phyloP scores from a whole-genome alignment of 1,139 yeast genomes.

The Pichia sp. region DNA sequence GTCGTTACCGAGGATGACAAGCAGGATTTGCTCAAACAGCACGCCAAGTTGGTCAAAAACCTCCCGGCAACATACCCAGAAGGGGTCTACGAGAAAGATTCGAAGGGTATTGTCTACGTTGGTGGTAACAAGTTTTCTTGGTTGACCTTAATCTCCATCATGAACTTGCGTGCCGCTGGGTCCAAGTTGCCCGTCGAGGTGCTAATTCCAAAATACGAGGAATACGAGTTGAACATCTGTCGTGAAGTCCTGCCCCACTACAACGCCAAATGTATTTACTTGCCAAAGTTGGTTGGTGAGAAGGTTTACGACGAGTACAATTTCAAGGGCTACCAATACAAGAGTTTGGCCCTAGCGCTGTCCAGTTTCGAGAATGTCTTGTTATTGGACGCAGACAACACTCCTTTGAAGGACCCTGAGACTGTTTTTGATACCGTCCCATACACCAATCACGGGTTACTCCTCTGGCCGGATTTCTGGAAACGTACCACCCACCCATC shows the following conservation, averaged over 20 bases:
- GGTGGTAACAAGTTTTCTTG: conserved; percentile 81
- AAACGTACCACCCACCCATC: conserved; percentile 57
- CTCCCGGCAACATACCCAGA: conserved; percentile 26
- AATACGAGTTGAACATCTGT: conserved; percentile 68
- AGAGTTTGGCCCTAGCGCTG: conserved; percentile 67
- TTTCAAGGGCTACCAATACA: conserved; percentile 74
- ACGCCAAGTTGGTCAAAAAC: conserved; percentile 24
- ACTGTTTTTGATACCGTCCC: conserved; percentile 41
- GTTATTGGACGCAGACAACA: conserved; percentile 71
- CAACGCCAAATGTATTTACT: conserved; percentile 64
- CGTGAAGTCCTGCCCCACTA: conserved; percentile 58
- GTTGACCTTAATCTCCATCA: conserved; percentile 62
- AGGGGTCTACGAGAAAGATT: conserved; percentile 36
- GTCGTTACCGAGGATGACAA: conserved; percentile 26
- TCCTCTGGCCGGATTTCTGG: conserved; percentile 47
- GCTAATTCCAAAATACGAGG: conserved; percentile 63
- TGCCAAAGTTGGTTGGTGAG: conserved; percentile 55
- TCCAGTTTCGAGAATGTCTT: conserved; percentile 77
- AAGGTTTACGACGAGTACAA: conserved; percentile 41
- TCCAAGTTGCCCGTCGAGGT: conserved; percentile 72
- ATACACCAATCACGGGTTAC: conserved; percentile 35
- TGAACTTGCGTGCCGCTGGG: conserved; percentile 60
- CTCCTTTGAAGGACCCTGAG: conserved; percentile 56
- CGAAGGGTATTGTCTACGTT: conserved; percentile 75
- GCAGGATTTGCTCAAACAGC: conserved; percentile 30